Conservation (phyloP, 2,329 filamentous ascomycete genomes). For the Mycosphaerelloides madeirae region DNA sequence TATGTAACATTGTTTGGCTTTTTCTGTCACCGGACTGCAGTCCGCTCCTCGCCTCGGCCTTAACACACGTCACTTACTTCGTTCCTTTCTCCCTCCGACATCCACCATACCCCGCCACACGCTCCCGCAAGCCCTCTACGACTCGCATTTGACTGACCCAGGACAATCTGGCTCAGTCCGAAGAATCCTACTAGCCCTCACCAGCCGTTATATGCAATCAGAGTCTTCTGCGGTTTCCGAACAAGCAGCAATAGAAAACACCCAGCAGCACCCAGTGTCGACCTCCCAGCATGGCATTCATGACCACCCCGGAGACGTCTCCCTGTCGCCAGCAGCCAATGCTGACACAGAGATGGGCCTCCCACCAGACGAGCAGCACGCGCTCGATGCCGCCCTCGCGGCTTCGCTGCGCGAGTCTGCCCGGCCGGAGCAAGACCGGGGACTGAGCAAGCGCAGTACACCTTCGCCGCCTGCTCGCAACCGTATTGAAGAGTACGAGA, state of each 20-base stretch:
- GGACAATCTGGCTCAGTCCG: slow-evolving; percentile 53
- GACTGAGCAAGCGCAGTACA: slow-evolving; percentile 27
- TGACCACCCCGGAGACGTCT: slow-evolving; percentile 44
- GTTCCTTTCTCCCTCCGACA: slow-evolving; percentile 3
- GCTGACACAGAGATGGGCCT: slow-evolving; percentile 21
- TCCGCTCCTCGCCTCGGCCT: too few relatives aligned
- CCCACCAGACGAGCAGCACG: slow-evolving; percentile 22
- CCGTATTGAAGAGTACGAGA: slow-evolving; percentile 54
- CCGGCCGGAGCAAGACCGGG: slow-evolving; percentile 10
- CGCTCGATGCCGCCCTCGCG: slow-evolving; percentile 24
- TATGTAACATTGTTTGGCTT: too few relatives aligned
- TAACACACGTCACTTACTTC: background rate
- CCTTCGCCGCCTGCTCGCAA: slow-evolving; percentile 43
- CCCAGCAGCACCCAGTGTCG: slow-evolving; percentile 32
- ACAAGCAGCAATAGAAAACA: slow-evolving; percentile 40
- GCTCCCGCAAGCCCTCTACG: slow-evolving; percentile 8
- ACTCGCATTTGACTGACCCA: slow-evolving; percentile 46
- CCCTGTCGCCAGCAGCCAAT: slow-evolving; percentile 38
- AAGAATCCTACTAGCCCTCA: slow-evolving; percentile 29
- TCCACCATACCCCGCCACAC: slow-evolving; percentile 9
- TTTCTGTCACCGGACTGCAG: too few relatives aligned
- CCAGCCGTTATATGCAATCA: slow-evolving; percentile 61
- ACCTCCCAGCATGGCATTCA: slow-evolving; percentile 58
- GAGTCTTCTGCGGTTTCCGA: slow-evolving; percentile 50
- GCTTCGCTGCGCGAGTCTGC: slow-evolving; percentile 23